Evolutionary conservation across 768 basidiomycete genomes (phyloP), one percentile per base, ranked within the genome.

Genomic region (Cyclocybe cylindracea): DNA sequence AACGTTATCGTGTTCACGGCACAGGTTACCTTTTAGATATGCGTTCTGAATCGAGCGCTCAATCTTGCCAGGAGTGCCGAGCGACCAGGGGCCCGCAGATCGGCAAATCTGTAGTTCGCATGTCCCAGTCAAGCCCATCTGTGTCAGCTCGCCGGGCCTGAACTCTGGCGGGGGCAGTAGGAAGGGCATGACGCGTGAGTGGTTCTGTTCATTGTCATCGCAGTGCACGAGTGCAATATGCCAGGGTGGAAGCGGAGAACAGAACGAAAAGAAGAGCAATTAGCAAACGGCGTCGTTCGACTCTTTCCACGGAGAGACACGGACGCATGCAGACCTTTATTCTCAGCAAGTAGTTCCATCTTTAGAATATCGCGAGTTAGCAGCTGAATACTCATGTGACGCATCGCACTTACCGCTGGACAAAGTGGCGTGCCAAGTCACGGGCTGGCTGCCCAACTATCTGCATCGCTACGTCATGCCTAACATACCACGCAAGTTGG

Each of bases 51-150:
- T 94, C 10, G 96, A 98, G 61, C 86, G 84, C 69, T 99, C 97
- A 42, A 87, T 82, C 60, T 79, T 85, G 48, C 84, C 86, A 14
- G 84, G 78, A 3, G 94, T 98, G 3, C 95, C 97, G 69, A 98
- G 78, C 2, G 95, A 98, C 97, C 97, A 99, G 1, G 93, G 91
- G 2, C 94, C 94, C 10, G 91, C 89, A 11, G 93, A 96, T 19
- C 97, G 86, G 67, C 94, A 96, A 55, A 99, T 93, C 64, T 99
- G 97, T 64, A 97, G 78, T 66, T 99, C 97, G 68, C 95, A 98
- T 0, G 96, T 98, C 7, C 97, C 97, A 1, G 91, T 93, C 37
- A 99, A 77, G 33, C 91, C 89, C 71, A 91, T 75, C 18, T 84
- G 77, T 19, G 82, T 73, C 5, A 99, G 77, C 56, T 98, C 93